Base-by-base conservation (phyloP, 495 filamentous ascomycete species). In the Trichoderma reesei region DNA sequence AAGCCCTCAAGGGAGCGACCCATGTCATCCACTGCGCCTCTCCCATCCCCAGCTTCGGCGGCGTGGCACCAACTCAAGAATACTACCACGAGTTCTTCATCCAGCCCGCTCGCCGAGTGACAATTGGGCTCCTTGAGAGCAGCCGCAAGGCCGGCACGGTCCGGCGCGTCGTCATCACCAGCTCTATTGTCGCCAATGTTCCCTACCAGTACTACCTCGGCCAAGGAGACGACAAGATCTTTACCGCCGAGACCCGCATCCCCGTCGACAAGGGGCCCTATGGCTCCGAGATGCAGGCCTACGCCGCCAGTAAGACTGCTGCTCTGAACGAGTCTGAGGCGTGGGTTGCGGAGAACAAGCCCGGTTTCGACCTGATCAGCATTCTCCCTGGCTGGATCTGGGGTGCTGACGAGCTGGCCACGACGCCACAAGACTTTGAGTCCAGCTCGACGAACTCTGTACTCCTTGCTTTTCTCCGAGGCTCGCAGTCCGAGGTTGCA, bases 41-140 rank as follows among this genome's bases (percentile, higher is more conserved):
- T 61, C 78, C 80, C 3, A 44, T 72, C 44, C 44, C 44, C 16
- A 48, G 4, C n/a, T 20, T 48, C 18, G 44, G 44, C 5, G 44
- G 44, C 8, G 51, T 3, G 18, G 51, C 51, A 3, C 51, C 51
- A 3, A 31, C 51, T 5, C 20, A 10, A 8, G 56, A 56, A 41
- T 37, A 67, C 34, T 68, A 92, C 68, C 78, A 86, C 54, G 74
- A 85, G 65, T 84, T 86, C 72, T 84, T 90, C 67, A 71, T 93
- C 44, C 85, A 89, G 61, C 86, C 88, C 2, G 87, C 87, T 0
- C 81, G 90, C 66, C 85, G 83, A 65, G 89, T 90, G 42, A 95
- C 91, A 8, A 83, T 85, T 5, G 85, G 86, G 46, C 83, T 94
- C 41, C 73, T 95, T 51, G 84, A 87, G 62, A 84, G 87, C 1